Evolutionary conservation across 2,329 filamentous ascomycete species (phyloP).

Genomic region (Alternaria rosae): DNA sequence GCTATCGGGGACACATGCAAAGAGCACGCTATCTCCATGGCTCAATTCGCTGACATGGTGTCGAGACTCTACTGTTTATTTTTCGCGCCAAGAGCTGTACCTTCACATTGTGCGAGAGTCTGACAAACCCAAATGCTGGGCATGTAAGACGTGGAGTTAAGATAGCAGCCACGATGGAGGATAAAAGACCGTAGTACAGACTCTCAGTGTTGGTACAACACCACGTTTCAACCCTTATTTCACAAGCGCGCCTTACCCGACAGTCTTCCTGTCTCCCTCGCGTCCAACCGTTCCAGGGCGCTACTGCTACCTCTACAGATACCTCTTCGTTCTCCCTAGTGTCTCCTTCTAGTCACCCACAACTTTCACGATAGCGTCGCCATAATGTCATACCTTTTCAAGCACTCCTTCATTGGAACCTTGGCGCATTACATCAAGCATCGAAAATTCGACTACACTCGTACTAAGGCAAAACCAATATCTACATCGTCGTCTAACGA

Average conservation of each 20-base stretch:
- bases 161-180: background rate
- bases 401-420: conserved; percentile 29
- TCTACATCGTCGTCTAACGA: conserved; percentile 29
- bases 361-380: background rate
- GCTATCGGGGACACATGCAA: background rate
- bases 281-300: background rate
- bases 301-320: background rate
- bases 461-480: conserved; percentile 19
- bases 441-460: conserved; percentile 31
- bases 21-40: background rate
- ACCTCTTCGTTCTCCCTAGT: background rate
- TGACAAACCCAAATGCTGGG: background rate
- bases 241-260: background rate
- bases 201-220: background rate
- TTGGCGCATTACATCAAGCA: conserved; percentile 26
- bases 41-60: background rate
- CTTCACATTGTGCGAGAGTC: background rate
- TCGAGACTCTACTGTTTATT: background rate
- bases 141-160: background rate
- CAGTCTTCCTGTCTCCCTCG: background rate
- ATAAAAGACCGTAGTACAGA: background rate
- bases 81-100: background rate
- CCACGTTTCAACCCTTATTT: background rate
- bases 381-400: conserved; percentile 32
- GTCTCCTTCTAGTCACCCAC: background rate